A percentile compares a stretch with the other conserved stretches of the same genome.
phyloP scores from a whole-genome alignment of 2,329 filamentous ascomycete species.

The Talaromyces sp. region DNA sequence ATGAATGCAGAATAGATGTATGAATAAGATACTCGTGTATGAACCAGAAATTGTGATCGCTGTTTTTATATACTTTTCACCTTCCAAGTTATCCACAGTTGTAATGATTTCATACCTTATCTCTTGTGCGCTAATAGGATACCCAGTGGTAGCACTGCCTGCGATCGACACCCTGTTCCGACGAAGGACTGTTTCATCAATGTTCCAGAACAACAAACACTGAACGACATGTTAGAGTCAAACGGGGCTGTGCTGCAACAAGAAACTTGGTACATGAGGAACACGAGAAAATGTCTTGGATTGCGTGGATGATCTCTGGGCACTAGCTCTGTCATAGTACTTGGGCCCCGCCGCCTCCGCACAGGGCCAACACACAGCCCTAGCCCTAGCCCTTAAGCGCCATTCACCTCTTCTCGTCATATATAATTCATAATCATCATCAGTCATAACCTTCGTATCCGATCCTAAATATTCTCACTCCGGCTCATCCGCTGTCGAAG shows the following conservation, averaged over 20 bases:
- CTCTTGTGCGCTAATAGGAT: neutral
- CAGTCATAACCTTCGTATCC: neutral
- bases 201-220: neutral
- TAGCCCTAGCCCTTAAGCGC: neutral
- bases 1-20: neutral
- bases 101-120: neutral
- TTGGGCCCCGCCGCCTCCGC: neutral
- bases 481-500: slow-evolving; percentile 25
- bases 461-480: slow-evolving; percentile 20
- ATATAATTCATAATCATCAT: neutral
- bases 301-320: neutral
- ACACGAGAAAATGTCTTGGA: slow-evolving; percentile 2
- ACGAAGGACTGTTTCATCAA: neutral
- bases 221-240: neutral
- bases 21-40: neutral
- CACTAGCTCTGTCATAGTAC: neutral
- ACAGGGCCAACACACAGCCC: neutral
- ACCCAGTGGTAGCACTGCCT: neutral
- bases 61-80: neutral
- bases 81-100: neutral
- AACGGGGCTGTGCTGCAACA: slow-evolving; percentile 1
- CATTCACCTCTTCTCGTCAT: neutral
- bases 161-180: neutral
- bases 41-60: neutral
- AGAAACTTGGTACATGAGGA: neutral